phyloP scores from a whole-genome alignment of 176 grass and related monocot genomes.

The Musa troglodytarum region DNA sequence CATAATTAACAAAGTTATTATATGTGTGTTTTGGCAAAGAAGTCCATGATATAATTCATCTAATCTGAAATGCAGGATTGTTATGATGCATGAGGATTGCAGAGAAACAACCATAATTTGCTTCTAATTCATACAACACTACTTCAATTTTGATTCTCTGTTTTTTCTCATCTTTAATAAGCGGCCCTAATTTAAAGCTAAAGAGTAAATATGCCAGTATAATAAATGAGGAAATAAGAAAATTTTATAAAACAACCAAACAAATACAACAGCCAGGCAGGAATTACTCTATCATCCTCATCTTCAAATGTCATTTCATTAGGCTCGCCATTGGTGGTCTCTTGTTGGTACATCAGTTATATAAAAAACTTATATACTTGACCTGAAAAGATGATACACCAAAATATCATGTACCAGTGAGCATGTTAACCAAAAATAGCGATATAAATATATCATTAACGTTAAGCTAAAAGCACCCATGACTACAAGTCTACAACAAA shows the following conservation, averaged over 20 bases:
- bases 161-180: background rate
- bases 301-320: conserved; percentile 18
- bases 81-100: too few species aligned
- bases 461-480: background rate
- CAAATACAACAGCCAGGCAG: conserved; percentile 1
- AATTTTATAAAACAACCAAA: background rate
- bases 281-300: conserved; percentile 28
- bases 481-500: too few species aligned
- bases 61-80: background rate
- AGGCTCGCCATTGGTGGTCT: conserved; percentile 12
- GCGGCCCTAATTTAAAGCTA: background rate
- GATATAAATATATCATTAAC: background rate
- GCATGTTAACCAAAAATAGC: background rate
- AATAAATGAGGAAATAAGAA: background rate
- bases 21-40: background rate
- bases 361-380: background rate
- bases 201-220: background rate
- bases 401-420: background rate
- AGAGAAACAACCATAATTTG: background rate
- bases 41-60: background rate
- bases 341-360: conserved; percentile 24
- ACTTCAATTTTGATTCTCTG: background rate
- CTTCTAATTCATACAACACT: background rate
- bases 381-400: background rate
- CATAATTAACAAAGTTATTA: background rate